Evolutionary conservation across 805 yeast species (phyloP), one percentile per base, ranked within the genome.

Genomic region (Ogataea ganodermae): DNA sequence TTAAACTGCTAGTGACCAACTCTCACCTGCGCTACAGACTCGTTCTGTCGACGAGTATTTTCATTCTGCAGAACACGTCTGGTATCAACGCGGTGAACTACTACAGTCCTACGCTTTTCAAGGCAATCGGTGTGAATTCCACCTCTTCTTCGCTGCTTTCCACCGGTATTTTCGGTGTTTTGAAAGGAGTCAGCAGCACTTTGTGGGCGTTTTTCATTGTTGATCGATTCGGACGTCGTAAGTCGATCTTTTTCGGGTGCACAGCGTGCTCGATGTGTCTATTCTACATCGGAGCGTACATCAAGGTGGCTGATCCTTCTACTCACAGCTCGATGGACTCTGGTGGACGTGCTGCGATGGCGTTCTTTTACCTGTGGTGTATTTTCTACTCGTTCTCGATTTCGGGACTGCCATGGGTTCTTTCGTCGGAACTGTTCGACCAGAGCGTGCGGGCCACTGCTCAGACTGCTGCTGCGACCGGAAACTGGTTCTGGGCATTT

Each of bases 1-100:
- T 45, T n/a, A 31, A 69, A 82, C 52, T 74, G 75, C 74, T 57
- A 63, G 6, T 38, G 58, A 61, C 20, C 45, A 59, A 35, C 38
- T 57, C 50, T 48, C 60, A 49, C 41, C 57, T 54, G 33, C 47
- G 63, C 17, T 49, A 52, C 24, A 55, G 64, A 53, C 38, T 42
- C 24, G 10, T 42, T 9, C 31, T 42, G 14, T 31, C 45, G 9
- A 31, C 38, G 14, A 57, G 67, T 48, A 55, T 60, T 17, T 33
- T 63, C n/a, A 46, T 62, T 30, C 43, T 56, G 37, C 56, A 52
- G 40, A 53, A 58, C 30, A 49, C 59, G n/a, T 62, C 69, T 26
- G 79, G 80, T 28, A 72, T 74, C 51, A 73, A 73, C 56, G 78
- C 79, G 17, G 66, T 75, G 46, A 72, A 73, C 21, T 75, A 75